Base-by-base conservation (phyloP, 169 alveolate species). In the Plasmodium vivax region DNA sequence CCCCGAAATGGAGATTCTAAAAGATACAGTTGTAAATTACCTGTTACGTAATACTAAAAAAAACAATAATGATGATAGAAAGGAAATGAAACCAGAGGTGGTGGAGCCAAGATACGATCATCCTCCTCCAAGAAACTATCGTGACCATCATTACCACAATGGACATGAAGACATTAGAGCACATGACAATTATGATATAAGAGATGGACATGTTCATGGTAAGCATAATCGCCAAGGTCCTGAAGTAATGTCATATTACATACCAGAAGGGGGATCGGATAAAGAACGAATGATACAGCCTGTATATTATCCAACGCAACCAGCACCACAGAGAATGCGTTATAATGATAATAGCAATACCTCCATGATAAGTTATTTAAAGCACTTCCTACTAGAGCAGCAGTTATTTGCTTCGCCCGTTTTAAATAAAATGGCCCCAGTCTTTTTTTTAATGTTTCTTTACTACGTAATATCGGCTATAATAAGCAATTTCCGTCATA, bases 401-500 rank as follows among this genome's bases (percentile, higher is more conserved):
- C 56, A 83, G 23, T 68, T 83, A 19, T 83, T 83, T 58, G 41
- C 54, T 9, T 83, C 92, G 6, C 92, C 92, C 23, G 82, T 83
- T 30, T 62, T 83, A 58, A 83, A 83, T 83, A 68, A 34, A 36
- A 56, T 83, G 80, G 68, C 80, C 10, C 92, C 92, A 14, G 5
- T 83, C 2, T 7, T 83, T 56, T 58, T 83, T 83, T n/a, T 83
- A 83, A 43, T 68, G 77, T 51, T 83, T 54, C 82, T 83, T 56
- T 83, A 83, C 45, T 83, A 68, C 27, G 80, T 68, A 83, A 83
- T 83, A 32, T 34, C 82, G 32, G 80, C 80, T 56, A 32, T 58
- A n/a, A 68, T 83, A 19, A 38, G 92, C 45, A 83, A 58, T 68
- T 56, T 83, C 30, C 92, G 92, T 32, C 80, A 83, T 83, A 32